Evolutionary conservation across 2,329 filamentous ascomycete genomes (phyloP), one percentile per base, ranked within the genome.

Genomic region (Sclerotinia sclerotiorum): DNA sequence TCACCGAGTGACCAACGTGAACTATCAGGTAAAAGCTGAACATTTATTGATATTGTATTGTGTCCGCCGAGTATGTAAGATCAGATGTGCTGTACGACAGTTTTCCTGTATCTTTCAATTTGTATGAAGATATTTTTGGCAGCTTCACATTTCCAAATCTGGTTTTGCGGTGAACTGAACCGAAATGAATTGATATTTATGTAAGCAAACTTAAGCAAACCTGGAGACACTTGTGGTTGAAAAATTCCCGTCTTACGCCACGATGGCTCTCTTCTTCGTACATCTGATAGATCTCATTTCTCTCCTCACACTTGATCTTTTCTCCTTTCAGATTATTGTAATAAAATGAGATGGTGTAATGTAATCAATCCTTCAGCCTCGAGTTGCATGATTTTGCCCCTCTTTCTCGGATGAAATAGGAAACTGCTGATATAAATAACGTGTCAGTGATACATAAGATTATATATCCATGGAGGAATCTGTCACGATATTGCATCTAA

Each of bases 341-440:
- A 42, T 42, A 15, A 39, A 39, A 52, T 61, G 44, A 42, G 19
- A 42, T 61, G 32, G 55, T 51, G 19, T n/a, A 52, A 62, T 62
- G 24, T 52, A 32, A 67, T 67, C 65, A 32, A 67, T 67, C 65
- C 65, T 61, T 62, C 44, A 51, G 46, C 65, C 55, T 61, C 32
- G 32, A 62, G 42, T 8, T 54, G 46, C 55, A 61, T 51, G 48
- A 15, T 24, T 32, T 27, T 46, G 44, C 44, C 55, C 46, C 55
- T 42, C 48, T 32, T 61, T 46, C 8, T 17, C n/a, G 46, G 24
- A 62, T 62, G 5, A 24, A 62, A 27, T n/a, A 39, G 60, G 60
- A 35, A 62, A 51, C 21, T 51, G 29, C 21, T 51, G 21, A 62
- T 62, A 51, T 35, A 27, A 57, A 58, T 44, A 62, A 49, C 39